These are phyloP conservation scores for Chenopodium formosanum DNA, from an alignment of 148 eudicot genomes.

Conservation along the genomic window DNA sequence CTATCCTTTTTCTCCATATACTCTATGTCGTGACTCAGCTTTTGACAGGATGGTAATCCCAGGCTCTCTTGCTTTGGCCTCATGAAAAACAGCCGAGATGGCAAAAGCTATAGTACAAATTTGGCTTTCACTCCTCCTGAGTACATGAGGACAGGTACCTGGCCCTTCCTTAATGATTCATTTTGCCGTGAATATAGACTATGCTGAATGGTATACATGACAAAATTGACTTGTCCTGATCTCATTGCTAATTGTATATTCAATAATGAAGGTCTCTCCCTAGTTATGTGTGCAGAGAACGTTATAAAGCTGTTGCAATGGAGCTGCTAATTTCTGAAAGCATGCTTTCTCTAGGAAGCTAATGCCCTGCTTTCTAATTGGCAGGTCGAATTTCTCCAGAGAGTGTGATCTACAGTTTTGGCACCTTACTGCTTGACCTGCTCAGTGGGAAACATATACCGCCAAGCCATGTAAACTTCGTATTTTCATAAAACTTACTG, in stretches of 20 bases:
- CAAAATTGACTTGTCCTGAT: too few species aligned
- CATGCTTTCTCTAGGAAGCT: constrained; percentile 12
- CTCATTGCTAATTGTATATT: neutral
- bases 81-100: constrained; percentile 93
- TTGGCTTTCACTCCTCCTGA: constrained; percentile 94
- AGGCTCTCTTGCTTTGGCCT: constrained; percentile 93
- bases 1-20: neutral
- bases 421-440: constrained; percentile 77
- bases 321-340: neutral
- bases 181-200: neutral
- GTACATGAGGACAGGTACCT: constrained; percentile 81
- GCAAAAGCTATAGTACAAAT: constrained; percentile 88
- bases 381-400: constrained; percentile 76
- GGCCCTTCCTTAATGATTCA: neutral
- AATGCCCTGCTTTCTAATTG: constrained; percentile 31
- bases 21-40: constrained; percentile 26
- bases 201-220: neutral
- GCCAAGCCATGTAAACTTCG: constrained; percentile 68
- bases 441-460: constrained; percentile 88
- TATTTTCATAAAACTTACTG: neutral
- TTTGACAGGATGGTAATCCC: constrained; percentile 78
- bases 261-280: neutral
- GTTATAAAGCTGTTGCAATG: neutral
- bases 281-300: neutral
- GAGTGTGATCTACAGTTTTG: constrained; percentile 81